Conservation (phyloP, 2,329 filamentous ascomycete genomes). For the Teratosphaeria gauchensis region DNA sequence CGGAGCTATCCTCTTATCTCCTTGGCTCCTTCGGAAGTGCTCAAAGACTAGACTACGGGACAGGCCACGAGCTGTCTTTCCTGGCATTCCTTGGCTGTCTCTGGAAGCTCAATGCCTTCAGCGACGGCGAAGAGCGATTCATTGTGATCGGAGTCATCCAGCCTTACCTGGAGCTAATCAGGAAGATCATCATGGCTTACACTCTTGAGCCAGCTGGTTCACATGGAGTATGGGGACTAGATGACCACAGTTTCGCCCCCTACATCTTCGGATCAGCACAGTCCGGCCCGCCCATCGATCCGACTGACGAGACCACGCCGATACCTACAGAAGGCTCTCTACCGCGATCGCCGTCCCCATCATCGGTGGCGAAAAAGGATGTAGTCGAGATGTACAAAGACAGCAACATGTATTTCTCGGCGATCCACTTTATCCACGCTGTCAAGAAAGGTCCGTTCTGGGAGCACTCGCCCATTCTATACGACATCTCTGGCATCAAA, state of each 20-base stretch:
- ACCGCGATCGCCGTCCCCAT: conserved; percentile 56
- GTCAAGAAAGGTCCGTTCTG: conserved; percentile 96
- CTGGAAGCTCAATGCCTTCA: conserved; percentile 82
- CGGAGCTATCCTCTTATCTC: conserved; percentile 70
- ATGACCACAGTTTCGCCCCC: conserved; percentile 88
- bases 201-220: conserved; percentile 91
- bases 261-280: conserved; percentile 96
- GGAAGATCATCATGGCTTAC: conserved; percentile 78
- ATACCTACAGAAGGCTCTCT: conserved; percentile 75
- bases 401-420: conserved; percentile 74
- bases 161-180: conserved; percentile 72
- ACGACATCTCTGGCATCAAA: conserved; percentile 83
- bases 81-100: conserved; percentile 80
- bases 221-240: conserved; percentile 96
- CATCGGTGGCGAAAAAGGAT: conserved; percentile 46
- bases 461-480: conserved; percentile 85
- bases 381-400: conserved; percentile 32
- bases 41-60: conserved; percentile 88
- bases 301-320: conserved; percentile 35
- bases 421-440: conserved; percentile 92
- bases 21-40: conserved; percentile 79
- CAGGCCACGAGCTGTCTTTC: conserved; percentile 92
- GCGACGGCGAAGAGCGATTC: conserved; percentile 58
- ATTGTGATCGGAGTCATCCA: conserved; percentile 78
- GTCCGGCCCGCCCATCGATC: conserved; percentile 63